A percentile compares a stretch with the other conserved stretches of the same genome.
Conservation (phyloP, 345 rosid genomes). For the Eucalyptus erythrocorys region DNA sequence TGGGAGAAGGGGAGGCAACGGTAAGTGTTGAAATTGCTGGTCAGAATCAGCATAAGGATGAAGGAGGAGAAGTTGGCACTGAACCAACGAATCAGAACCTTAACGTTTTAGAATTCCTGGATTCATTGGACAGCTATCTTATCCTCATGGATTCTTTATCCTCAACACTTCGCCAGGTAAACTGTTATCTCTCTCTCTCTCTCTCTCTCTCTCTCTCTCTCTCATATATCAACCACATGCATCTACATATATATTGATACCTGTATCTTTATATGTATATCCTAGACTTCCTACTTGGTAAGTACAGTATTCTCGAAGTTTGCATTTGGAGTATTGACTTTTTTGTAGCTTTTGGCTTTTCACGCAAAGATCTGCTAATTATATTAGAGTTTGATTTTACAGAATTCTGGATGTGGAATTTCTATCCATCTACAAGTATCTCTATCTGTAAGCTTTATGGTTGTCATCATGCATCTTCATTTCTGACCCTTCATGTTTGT, state of each 20-base stretch:
- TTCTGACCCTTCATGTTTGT: background rate
- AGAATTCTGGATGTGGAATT: background rate
- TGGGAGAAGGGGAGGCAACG: constrained; percentile 8
- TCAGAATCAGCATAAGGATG: background rate
- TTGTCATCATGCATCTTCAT: background rate
- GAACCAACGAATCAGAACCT: constrained; percentile 8
- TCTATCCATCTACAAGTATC: background rate
- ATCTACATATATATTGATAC: background rate
- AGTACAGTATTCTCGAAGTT: background rate
- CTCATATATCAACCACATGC: background rate
- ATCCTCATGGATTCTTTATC: constrained; percentile 47
- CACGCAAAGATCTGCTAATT: background rate
- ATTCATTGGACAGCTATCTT: constrained; percentile 64
- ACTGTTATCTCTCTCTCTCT: background rate
- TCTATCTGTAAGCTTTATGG: background rate
- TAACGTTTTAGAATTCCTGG: constrained; percentile 47
- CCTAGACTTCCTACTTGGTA: background rate
- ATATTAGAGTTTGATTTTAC: background rate
- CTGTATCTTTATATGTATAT: background rate
- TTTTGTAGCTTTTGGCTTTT: background rate
- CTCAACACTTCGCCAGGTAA: constrained; percentile 72
- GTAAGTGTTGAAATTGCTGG: constrained; percentile 3
- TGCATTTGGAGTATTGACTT: background rate
- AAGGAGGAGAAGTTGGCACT: background rate
- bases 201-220: background rate